phyloP scores from a whole-genome alignment of 164 flowering plant genomes.

The Magnolia sinica region DNA sequence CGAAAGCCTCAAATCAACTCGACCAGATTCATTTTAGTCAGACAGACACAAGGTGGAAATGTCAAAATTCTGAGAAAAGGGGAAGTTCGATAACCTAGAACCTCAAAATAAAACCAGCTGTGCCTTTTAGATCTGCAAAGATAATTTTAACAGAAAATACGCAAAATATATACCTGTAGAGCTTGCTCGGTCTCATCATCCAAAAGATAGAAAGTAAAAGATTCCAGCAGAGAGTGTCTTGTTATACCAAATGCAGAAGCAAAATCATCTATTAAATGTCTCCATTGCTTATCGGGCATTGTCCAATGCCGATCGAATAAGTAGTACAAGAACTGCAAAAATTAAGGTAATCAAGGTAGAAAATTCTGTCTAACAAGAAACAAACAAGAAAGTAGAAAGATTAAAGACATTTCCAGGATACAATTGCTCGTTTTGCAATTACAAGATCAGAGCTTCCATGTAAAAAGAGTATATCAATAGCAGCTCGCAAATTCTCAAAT shows the following conservation, averaged over 20 bases:
- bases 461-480: slow-evolving; percentile 73
- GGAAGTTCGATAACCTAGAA: too few relatives aligned
- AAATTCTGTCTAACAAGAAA: background rate
- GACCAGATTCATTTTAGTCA: background rate
- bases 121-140: too few relatives aligned
- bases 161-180: slow-evolving; percentile 50
- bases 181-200: slow-evolving; percentile 85
- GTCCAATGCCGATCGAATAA: slow-evolving; percentile 90
- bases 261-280: slow-evolving; percentile 70
- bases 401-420: slow-evolving; percentile 56
- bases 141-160: too few relatives aligned
- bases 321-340: slow-evolving; percentile 69
- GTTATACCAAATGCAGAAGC: slow-evolving; percentile 70
- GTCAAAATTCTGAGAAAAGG: too few relatives aligned
- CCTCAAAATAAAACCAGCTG: too few relatives aligned
- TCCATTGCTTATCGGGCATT: slow-evolving; percentile 66
- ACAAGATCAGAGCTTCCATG: slow-evolving; percentile 84
- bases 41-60: too few relatives aligned
- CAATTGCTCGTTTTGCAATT: slow-evolving; percentile 90
- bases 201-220: slow-evolving; percentile 76
- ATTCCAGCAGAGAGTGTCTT: slow-evolving; percentile 78
- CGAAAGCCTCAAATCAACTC: background rate
- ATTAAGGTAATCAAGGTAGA: slow-evolving; percentile 37
- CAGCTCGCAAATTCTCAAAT: slow-evolving; percentile 78
- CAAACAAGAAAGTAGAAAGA: background rate